Percentiles rank a stretch among this genome's conserved stretches.
phyloP scores from a whole-genome alignment of 768 basidiomycete species.

The Termitomyces sp. region DNA sequence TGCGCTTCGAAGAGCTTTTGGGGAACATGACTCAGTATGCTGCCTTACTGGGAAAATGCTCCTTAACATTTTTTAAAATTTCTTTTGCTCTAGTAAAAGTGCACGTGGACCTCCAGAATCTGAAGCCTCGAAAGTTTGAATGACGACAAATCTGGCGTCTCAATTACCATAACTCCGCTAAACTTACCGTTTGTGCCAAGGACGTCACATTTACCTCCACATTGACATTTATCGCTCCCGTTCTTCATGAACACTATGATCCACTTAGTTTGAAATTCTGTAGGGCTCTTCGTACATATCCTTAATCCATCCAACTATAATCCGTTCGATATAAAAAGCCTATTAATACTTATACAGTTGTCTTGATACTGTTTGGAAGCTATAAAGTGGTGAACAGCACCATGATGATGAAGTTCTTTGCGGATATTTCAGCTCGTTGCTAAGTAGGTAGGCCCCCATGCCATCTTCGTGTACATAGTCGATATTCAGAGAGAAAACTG shows the following conservation, averaged over 20 bases:
- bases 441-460: too few species aligned
- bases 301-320: neutral
- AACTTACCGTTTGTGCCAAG: neutral
- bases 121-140: neutral
- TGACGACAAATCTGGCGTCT: neutral
- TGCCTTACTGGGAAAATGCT: neutral
- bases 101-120: neutral
- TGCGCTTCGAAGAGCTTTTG: slow-evolving; percentile 44
- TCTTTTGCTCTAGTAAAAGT: neutral
- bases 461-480: too few species aligned
- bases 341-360: too few species aligned
- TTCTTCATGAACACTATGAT: neutral
- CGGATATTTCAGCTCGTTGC: too few species aligned
- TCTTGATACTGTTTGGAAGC: too few species aligned
- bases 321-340: too few species aligned
- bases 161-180: neutral
- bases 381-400: too few species aligned
- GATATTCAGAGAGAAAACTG: too few species aligned
- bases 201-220: too few species aligned
- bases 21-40: slow-evolving; percentile 31
- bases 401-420: too few species aligned
- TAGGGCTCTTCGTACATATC: neutral
- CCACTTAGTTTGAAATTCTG: too few species aligned
- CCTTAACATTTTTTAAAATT: neutral
- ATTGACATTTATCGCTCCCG: neutral